Evolutionary conservation across 208 protist species (phyloP).

Genomic region (Acanthamoeba triangularis): DNA sequence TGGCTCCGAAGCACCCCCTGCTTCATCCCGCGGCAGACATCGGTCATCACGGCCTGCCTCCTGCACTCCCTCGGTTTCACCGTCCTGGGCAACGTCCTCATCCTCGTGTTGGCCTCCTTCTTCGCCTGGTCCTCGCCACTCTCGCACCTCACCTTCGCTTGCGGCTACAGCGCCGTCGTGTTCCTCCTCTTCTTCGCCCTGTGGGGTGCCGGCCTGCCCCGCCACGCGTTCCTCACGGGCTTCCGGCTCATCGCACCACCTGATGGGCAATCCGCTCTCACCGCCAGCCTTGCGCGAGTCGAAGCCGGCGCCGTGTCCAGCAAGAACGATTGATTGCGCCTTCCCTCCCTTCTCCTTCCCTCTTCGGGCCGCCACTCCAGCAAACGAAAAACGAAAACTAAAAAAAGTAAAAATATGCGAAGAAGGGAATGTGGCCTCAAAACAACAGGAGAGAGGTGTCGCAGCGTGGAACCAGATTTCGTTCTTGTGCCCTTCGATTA

Average conservation of each 20-base stretch:
- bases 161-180: not conserved
- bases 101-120: not conserved
- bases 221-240: constrained; percentile 13
- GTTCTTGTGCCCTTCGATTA: constrained; percentile 28
- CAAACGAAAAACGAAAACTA: too few relatives aligned
- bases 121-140: constrained; percentile 10
- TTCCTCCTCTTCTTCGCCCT: not conserved
- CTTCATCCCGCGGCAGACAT: not conserved
- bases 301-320: not conserved
- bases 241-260: not conserved
- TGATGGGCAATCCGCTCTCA: not conserved
- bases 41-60: not conserved
- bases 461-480: not conserved
- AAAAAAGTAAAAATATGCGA: not conserved
- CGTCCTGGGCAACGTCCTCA: not conserved
- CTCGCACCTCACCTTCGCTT: not conserved
- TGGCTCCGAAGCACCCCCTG: constrained; percentile 6
- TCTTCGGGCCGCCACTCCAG: too few relatives aligned
- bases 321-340: not conserved
- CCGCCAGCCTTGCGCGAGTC: not conserved
- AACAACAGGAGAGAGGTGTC: not conserved
- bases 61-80: not conserved
- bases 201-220: constrained; percentile 30
- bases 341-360: too few relatives aligned
- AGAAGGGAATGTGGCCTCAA: not conserved